These are phyloP conservation scores for Apocynum venetum DNA, from an alignment of 257 asterid genomes.

Conservation along the genomic window DNA sequence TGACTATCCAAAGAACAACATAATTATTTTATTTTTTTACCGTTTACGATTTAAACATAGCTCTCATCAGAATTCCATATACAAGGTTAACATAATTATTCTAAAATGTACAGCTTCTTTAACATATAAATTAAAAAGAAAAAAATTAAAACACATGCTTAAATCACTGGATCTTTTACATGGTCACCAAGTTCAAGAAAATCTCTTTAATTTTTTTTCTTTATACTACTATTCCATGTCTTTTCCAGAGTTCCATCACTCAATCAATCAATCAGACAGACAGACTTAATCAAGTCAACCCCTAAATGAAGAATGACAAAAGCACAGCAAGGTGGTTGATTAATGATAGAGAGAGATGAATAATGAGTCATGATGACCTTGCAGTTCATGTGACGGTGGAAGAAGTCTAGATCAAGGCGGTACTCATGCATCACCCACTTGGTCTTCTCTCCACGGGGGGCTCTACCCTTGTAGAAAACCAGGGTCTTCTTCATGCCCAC, in stretches of 20 bases:
- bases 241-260: neutral
- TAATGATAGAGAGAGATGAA: neutral
- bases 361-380: constrained; percentile 33
- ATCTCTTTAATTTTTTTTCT: neutral
- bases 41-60: too few species aligned
- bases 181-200: neutral
- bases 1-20: too few species aligned
- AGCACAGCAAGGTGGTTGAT: neutral
- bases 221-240: neutral
- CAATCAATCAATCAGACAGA: neutral
- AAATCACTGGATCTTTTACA: too few species aligned
- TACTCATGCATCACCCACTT: constrained; percentile 96
- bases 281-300: neutral
- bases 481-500: constrained; percentile 90
- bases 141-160: too few species aligned
- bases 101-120: too few species aligned
- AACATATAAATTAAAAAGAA: too few species aligned
- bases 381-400: constrained; percentile 52
- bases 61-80: too few species aligned
- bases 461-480: constrained; percentile 83
- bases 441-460: constrained; percentile 76
- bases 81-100: too few species aligned
- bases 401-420: constrained; percentile 68
- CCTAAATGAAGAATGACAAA: neutral
- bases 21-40: too few species aligned